Percentiles rank a stretch among this genome's conserved stretches.
These are phyloP conservation scores for Didymellaceae sp. DNA, from an alignment of 2,329 filamentous ascomycete species.

Conservation along the genomic window DNA sequence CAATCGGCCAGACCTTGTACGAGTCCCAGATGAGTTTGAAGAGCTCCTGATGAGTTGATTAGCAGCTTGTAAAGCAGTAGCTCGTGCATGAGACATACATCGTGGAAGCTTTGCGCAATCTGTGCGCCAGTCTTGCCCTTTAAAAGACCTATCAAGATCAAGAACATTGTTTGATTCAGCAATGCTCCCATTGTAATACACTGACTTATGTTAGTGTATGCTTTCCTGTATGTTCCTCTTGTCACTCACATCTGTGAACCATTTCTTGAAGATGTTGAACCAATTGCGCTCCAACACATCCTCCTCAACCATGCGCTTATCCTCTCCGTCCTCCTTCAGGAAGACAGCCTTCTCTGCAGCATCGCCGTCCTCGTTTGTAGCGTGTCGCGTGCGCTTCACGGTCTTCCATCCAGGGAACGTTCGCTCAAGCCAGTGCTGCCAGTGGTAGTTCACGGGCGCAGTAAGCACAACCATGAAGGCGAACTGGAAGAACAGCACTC, in stretches of 20 bases:
- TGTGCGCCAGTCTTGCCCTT: conserved; percentile 44
- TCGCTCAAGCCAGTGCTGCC: conserved; percentile 81
- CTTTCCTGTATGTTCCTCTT: neutral
- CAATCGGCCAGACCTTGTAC: conserved; percentile 74
- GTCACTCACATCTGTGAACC: conserved; percentile 61
- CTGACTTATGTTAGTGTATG: conserved; percentile 17
- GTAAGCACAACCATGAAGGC: conserved; percentile 70
- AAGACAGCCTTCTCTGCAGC: conserved; percentile 41
- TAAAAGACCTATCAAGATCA: conserved; percentile 64
- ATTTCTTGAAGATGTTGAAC: conserved; percentile 71
- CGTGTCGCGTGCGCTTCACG: conserved; percentile 26
- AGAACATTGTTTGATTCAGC: conserved; percentile 70
- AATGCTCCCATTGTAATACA: conserved; percentile 69
- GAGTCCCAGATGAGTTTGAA: conserved; percentile 61
- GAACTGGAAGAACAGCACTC: conserved; percentile 47
- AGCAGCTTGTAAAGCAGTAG: conserved; percentile 49
- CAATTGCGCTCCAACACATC: conserved; percentile 42
- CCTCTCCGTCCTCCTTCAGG: conserved; percentile 35
- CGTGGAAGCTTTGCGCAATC: conserved; percentile 42
- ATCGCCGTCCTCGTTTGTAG: conserved; percentile 17
- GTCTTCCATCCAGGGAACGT: conserved; percentile 68
- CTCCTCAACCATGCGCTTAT: conserved; percentile 35
- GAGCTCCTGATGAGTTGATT: conserved; percentile 32
- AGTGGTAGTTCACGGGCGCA: conserved; percentile 82
- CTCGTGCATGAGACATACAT: conserved; percentile 49